Percentiles rank a stretch among this genome's conserved stretches.
These are phyloP conservation scores for Melanopsichium pennsylvanicum DNA, from an alignment of 1,284 basidiomycete genomes.

Conservation along the genomic window DNA sequence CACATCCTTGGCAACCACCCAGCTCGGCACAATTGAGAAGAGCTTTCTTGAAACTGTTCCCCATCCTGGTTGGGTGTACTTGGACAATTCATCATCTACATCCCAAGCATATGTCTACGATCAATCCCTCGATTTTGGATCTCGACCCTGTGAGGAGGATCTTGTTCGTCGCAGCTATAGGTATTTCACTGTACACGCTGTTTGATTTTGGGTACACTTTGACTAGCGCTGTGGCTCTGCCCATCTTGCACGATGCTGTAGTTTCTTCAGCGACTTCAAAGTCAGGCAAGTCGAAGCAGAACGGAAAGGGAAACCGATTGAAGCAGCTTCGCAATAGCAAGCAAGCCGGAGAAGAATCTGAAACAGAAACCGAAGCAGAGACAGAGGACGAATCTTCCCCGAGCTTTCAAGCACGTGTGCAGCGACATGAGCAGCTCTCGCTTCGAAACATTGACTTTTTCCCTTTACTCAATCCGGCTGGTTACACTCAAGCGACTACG, in stretches of 20 bases:
- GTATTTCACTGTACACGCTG: conserved; percentile 46
- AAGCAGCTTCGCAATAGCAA: conserved; percentile 3
- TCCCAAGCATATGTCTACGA: conserved; percentile 16
- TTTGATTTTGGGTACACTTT: conserved; percentile 54
- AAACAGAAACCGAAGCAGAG: conserved; percentile 30
- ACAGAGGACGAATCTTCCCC: conserved; percentile 28
- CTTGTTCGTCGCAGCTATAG: conserved; percentile 42
- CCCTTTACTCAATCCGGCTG: conserved; percentile 47
- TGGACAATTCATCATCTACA: conserved; percentile 33
- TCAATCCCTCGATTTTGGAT: conserved; percentile 36
- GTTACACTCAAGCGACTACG: conserved; percentile 29
- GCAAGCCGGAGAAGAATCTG: conserved; percentile 11
- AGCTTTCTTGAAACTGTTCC: conserved; percentile 39
- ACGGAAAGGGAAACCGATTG: not conserved
- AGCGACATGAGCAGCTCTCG: conserved; percentile 28
- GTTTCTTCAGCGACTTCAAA: not conserved
- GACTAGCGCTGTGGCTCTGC: conserved; percentile 39
- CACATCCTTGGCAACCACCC: conserved; percentile 49
- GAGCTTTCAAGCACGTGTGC: conserved; percentile 3
- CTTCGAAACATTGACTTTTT: conserved; percentile 52
- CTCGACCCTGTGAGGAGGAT: conserved; percentile 22
- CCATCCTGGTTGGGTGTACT: conserved; percentile 30
- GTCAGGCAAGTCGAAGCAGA: not conserved
- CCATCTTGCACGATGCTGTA: conserved; percentile 31
- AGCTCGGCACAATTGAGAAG: conserved; percentile 33